Conservation (phyloP, 2,329 filamentous ascomycete species). For the Colletotrichum brevisporum region DNA sequence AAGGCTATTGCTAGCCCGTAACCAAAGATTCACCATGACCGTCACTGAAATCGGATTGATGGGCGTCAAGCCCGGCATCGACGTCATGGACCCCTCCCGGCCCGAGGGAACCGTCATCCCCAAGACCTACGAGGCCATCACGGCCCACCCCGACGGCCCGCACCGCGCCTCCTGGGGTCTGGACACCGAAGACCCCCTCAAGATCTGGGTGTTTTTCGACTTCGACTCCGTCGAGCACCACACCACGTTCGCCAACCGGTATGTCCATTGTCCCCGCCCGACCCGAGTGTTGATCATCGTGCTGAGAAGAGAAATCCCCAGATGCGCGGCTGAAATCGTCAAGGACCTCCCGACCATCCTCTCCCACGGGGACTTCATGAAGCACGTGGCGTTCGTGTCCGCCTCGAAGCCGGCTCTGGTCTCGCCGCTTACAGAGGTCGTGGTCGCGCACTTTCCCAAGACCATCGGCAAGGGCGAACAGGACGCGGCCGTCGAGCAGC, state of each 20-base stretch:
- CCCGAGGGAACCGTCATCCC: slow-evolving; percentile 41
- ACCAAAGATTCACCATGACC: not conserved
- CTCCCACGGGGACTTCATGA: slow-evolving; percentile 42
- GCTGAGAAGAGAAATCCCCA: not conserved
- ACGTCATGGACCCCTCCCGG: slow-evolving; percentile 42
- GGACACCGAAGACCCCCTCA: slow-evolving; percentile 43
- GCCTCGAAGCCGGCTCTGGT: slow-evolving; percentile 38
- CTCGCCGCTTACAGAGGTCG: slow-evolving; percentile 41
- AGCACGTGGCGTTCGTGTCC: slow-evolving; percentile 42
- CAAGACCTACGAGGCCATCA: slow-evolving; percentile 35
- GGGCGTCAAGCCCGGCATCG: slow-evolving; percentile 42
- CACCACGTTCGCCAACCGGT: slow-evolving; percentile 36
- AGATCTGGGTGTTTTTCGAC: slow-evolving; percentile 46
- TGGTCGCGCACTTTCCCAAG: slow-evolving; percentile 38
- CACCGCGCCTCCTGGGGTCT: slow-evolving; percentile 42
- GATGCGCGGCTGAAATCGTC: slow-evolving; percentile 37
- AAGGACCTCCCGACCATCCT: slow-evolving; percentile 42
- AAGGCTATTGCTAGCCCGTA: no score
- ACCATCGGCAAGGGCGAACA: slow-evolving; percentile 23
- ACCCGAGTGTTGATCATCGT: no score
- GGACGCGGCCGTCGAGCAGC: not conserved
- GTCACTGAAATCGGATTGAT: slow-evolving; percentile 43
- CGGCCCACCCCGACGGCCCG: slow-evolving; percentile 41
- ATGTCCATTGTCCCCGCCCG: no score
- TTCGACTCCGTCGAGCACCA: slow-evolving; percentile 46